A percentile compares a stretch with the other conserved stretches of the same genome.
These are phyloP conservation scores for Saccharum officinarum DNA, from an alignment of 176 grass and related monocot species.

Conservation along the genomic window DNA sequence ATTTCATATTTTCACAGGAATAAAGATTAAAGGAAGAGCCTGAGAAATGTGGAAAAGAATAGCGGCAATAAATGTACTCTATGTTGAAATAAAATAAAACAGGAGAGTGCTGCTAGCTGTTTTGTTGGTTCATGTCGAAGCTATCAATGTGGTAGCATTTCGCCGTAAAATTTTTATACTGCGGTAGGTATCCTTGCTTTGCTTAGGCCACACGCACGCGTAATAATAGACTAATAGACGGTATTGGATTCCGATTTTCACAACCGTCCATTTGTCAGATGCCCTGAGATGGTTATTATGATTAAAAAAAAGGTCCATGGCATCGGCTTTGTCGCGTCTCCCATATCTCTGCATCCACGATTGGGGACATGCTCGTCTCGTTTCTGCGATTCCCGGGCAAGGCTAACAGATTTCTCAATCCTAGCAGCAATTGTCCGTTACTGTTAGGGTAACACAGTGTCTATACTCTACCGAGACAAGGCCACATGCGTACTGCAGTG, in stretches of 20 bases:
- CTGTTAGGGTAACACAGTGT: slow-evolving; percentile 7
- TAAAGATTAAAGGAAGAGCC: background rate
- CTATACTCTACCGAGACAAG: slow-evolving; percentile 13
- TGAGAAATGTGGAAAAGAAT: background rate
- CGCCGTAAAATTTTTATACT: slow-evolving; percentile 22
- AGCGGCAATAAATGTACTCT: background rate
- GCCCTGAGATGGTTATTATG: background rate
- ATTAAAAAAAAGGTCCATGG: slow-evolving; percentile 20
- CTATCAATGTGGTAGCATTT: slow-evolving; percentile 11
- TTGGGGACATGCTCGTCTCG: slow-evolving; percentile 21
- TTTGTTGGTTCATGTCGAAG: slow-evolving; percentile 1
- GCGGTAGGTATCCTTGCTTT: slow-evolving; percentile 8
- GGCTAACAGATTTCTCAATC: slow-evolving; percentile 3
- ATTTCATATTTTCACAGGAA: background rate
- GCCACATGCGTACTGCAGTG: slow-evolving; percentile 24
- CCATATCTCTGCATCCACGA: slow-evolving; percentile 36
- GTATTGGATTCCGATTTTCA: slow-evolving; percentile 45
- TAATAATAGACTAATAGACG: background rate
- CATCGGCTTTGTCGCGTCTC: slow-evolving; percentile 33
- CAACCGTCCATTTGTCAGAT: slow-evolving; percentile 34
- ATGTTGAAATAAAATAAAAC: background rate
- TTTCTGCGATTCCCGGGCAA: slow-evolving; percentile 32
- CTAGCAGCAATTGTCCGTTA: slow-evolving; percentile 9
- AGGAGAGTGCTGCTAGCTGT: background rate
- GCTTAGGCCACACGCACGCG: slow-evolving; percentile 35